Base-by-base conservation (phyloP, 1,284 basidiomycete species). In the Cryptococcus sp. region DNA sequence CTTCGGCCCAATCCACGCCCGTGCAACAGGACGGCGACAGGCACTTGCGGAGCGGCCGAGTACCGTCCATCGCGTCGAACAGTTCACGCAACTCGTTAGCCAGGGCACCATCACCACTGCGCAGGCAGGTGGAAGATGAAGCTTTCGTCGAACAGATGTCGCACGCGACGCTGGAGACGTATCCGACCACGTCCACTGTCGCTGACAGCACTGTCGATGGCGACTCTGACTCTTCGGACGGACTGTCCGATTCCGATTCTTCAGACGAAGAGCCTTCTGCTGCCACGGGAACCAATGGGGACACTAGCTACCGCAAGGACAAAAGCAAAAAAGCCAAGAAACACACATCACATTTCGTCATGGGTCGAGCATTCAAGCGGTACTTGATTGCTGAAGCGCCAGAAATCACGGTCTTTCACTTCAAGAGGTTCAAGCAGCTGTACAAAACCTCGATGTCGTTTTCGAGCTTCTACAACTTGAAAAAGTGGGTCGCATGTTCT, bases 341-440 rank as follows among this genome's bases (percentile, higher is more conserved):
- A 19, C 70, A 74, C 52, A 67, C 65, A 55, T 70, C 68, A 43
- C 73, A 75, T 63, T 76, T 87, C 57, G 82, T 95, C 51, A 83
- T 89, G 73, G 85, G 90, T 1, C 83, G 89, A 7, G 92, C 92
- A 16, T 92, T 91, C 80, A 97, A 97, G 79, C 88, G 93, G 8
- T 97, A 95, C 77, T 85, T 97, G 60, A 90, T 97, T 69, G 85
- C 88, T 5, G 85, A 84, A 0, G 88, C 91, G 0, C 93, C 93
- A 0, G 91, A 91, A 0, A 85, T 96, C 30, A 84, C 97, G 58
- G 90, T 95, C 54, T 85, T 97, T 61, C 93, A 97, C 68, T 83
- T 96, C 52, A 97, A 96, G 80, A 85, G 93, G 38, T 97, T 97
- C 81, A 91, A 94, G 76, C 90, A 93, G 75, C 79, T 81, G 10